A percentile compares a stretch with the other conserved stretches of the same genome.
These are phyloP conservation scores for Cyberlindnera sargentensis DNA, from an alignment of 805 yeast species.

Conservation along the genomic window DNA sequence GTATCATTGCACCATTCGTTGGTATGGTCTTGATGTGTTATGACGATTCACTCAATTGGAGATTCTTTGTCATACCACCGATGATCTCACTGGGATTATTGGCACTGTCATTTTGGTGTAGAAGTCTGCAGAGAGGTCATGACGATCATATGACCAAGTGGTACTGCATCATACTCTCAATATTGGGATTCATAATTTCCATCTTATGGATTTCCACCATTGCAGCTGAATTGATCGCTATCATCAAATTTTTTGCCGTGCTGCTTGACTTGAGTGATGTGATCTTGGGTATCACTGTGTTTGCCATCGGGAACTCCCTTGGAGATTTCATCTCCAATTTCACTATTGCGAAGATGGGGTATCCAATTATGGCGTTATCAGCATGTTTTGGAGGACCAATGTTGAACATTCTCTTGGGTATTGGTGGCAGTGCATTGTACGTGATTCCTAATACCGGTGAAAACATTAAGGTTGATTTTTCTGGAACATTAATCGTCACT, in stretches of 20 bases:
- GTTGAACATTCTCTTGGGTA: slow-evolving; percentile 66
- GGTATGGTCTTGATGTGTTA: slow-evolving; percentile 10
- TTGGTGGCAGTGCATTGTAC: slow-evolving; percentile 66
- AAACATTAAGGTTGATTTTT: slow-evolving; percentile 31
- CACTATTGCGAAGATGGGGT: slow-evolving; percentile 78
- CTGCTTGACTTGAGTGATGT: slow-evolving; percentile 65
- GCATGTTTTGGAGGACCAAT: slow-evolving; percentile 96
- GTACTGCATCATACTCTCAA: slow-evolving; percentile 20
- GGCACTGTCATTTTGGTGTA: background rate
- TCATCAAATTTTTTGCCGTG: slow-evolving; percentile 55
- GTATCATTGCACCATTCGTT: slow-evolving; percentile 25
- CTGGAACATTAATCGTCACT: slow-evolving; percentile 31
- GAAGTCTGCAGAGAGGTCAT: background rate
- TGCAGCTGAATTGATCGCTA: slow-evolving; percentile 45
- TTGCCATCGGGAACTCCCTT: slow-evolving; percentile 89
- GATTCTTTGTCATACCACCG: slow-evolving; percentile 3
- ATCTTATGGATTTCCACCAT: slow-evolving; percentile 61
- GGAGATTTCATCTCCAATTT: slow-evolving; percentile 86
- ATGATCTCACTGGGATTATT: slow-evolving; percentile 4
- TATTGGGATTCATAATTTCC: slow-evolving; percentile 60
- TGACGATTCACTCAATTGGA: slow-evolving; percentile 2
- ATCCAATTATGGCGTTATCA: slow-evolving; percentile 85
- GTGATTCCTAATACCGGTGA: slow-evolving; percentile 23
- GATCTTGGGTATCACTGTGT: slow-evolving; percentile 78
- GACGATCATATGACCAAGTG: background rate